A percentile compares a stretch with the other conserved stretches of the same genome.
Conservation (phyloP, 2,329 filamentous ascomycete species). For the Pyricularia sp. region DNA sequence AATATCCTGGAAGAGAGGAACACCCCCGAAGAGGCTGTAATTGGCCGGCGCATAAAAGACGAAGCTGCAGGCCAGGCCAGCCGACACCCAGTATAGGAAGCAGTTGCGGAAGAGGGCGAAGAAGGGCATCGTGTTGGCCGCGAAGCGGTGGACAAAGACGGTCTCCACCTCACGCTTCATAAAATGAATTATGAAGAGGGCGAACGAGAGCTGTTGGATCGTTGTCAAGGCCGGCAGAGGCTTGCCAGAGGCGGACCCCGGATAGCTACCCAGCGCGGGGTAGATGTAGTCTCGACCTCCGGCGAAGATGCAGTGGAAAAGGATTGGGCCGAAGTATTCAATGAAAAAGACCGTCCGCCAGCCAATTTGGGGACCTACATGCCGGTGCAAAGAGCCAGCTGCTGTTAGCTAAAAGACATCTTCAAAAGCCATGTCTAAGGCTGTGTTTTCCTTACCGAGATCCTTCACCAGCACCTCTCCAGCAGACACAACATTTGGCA, state of each 20-base stretch:
- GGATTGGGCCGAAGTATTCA: slow-evolving; percentile 86
- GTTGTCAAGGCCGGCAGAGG: slow-evolving; percentile 39
- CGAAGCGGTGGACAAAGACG: slow-evolving; percentile 90
- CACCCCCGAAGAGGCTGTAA: slow-evolving; percentile 54
- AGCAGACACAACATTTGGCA: slow-evolving; percentile 35
- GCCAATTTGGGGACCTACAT: slow-evolving; percentile 69
- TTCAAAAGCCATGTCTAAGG: neutral
- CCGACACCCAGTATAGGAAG: slow-evolving; percentile 83
- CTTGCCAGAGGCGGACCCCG: slow-evolving; percentile 28
- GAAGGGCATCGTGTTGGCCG: slow-evolving; percentile 84
- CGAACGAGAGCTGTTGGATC: slow-evolving; percentile 65
- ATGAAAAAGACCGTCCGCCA: slow-evolving; percentile 94
- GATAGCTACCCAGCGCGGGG: slow-evolving; percentile 24
- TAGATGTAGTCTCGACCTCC: slow-evolving; percentile 67
- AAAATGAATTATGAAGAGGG: slow-evolving; percentile 75
- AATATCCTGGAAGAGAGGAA: slow-evolving; percentile 6
- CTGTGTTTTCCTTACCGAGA: slow-evolving; percentile 53
- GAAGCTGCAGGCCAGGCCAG: slow-evolving; percentile 72
- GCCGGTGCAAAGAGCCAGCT: neutral
- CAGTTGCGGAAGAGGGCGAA: slow-evolving; percentile 92
- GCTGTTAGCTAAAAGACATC: neutral
- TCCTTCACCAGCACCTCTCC: slow-evolving; percentile 80
- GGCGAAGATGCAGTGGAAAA: slow-evolving; percentile 72
- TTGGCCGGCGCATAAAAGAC: slow-evolving; percentile 58
- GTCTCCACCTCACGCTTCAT: slow-evolving; percentile 94